Conservation (phyloP, 257 asterid genomes). For the Solanum ahanhuiri region DNA sequence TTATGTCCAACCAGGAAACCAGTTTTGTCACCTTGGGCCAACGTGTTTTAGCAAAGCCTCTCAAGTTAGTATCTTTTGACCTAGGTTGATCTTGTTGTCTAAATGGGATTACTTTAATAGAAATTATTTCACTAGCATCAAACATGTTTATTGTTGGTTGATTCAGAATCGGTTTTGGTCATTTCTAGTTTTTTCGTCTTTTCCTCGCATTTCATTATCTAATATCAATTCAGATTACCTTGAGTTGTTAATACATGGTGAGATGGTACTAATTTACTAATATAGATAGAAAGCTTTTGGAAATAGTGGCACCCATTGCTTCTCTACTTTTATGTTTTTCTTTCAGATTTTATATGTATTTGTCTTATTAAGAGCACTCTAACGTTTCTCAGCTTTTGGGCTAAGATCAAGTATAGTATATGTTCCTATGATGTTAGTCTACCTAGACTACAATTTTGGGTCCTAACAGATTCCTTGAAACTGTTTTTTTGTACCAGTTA, state of each 20-base stretch:
- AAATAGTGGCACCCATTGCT: background rate
- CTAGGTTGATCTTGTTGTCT: background rate
- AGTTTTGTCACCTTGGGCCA: conserved; percentile 98
- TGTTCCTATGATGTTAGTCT: background rate
- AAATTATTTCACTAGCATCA: background rate
- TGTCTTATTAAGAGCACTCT: background rate
- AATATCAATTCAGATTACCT: background rate
- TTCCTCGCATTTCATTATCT: background rate
- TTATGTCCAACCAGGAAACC: conserved; percentile 99
- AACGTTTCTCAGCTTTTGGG: background rate
- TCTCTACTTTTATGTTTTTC: background rate
- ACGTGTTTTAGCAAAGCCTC: conserved; percentile 94
- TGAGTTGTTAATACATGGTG: background rate
- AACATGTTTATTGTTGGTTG: background rate
- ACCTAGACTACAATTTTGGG: background rate
- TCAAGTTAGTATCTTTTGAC: conserved; percentile 48
- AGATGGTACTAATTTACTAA: background rate
- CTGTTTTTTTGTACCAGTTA: background rate
- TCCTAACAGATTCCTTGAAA: background rate
- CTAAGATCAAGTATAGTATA: background rate
- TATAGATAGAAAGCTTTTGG: background rate
- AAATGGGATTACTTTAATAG: background rate
- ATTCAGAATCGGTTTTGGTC: background rate
- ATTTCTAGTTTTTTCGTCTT: background rate
- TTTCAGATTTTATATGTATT: background rate